These are phyloP conservation scores for Nicotiana obtusifolia DNA, from an alignment of 257 asterid genomes.

Conservation along the genomic window DNA sequence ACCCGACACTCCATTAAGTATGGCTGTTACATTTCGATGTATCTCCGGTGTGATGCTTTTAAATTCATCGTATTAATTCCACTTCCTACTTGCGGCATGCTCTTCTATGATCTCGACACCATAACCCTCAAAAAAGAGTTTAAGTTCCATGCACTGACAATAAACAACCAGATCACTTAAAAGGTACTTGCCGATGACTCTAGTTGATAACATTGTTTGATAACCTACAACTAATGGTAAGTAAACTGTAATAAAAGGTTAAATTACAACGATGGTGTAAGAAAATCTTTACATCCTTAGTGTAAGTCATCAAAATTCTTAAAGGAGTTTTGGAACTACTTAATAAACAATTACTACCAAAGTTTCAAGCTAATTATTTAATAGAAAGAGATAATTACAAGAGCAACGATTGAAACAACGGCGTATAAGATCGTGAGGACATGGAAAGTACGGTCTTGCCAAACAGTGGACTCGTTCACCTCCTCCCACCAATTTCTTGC, in stretches of 20 bases:
- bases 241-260: no score
- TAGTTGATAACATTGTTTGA: no score
- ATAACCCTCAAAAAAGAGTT: no score
- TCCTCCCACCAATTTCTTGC: constrained; percentile 81
- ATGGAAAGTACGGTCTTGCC: constrained; percentile 86
- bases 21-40: neutral
- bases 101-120: neutral
- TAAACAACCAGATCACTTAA: no score
- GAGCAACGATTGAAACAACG: constrained; percentile 66
- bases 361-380: neutral
- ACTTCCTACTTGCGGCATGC: neutral
- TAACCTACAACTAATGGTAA: no score
- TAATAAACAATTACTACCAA: neutral
- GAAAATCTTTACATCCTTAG: no score
- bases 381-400: constrained; percentile 29
- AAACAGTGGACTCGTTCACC: constrained; percentile 49
- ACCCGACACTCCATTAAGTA: neutral
- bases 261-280: no score
- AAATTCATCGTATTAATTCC: neutral
- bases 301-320: no score
- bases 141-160: no score
- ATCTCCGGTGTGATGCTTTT: neutral
- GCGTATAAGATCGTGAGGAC: constrained; percentile 68
- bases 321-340: no score
- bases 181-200: no score